These are phyloP conservation scores for Arabis hirsuta DNA, from an alignment of 345 rosid genomes.

Conservation along the genomic window DNA sequence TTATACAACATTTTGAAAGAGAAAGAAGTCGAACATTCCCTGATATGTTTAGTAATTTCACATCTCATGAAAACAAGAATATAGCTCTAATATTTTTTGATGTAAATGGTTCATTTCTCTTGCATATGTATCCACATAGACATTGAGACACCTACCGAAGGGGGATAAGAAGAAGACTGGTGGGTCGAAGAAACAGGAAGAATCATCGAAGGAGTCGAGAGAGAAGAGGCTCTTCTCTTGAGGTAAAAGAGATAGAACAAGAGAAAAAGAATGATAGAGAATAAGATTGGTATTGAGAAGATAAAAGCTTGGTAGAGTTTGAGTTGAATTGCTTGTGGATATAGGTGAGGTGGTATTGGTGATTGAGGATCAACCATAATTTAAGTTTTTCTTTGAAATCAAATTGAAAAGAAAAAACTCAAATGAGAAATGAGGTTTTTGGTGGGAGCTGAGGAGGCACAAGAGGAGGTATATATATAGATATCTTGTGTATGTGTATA, in stretches of 20 bases:
- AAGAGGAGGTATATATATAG: constrained; percentile 40
- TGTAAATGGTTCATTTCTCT: constrained; percentile 21
- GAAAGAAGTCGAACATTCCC: background rate
- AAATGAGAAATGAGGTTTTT: constrained; percentile 38
- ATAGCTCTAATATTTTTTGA: background rate
- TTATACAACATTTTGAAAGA: background rate
- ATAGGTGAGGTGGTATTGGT: constrained; percentile 67
- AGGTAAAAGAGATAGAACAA: constrained; percentile 93
- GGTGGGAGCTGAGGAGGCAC: constrained; percentile 33
- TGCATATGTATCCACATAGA: constrained; percentile 18
- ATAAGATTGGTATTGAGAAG: constrained; percentile 92
- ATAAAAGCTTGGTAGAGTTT: constrained; percentile 96
- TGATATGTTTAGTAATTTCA: constrained; percentile 6
- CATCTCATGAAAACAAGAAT: constrained; percentile 19
- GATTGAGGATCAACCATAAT: constrained; percentile 69
- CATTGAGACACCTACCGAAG: constrained; percentile 52
- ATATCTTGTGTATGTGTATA: constrained; percentile 27
- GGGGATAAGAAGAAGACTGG: constrained; percentile 49
- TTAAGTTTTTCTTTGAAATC: constrained; percentile 20
- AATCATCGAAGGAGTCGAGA: constrained; percentile 49
- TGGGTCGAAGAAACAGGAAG: constrained; percentile 53
- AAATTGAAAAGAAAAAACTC: constrained; percentile 2
- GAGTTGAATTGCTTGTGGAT: constrained; percentile 85
- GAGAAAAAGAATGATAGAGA: constrained; percentile 84
- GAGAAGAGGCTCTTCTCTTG: constrained; percentile 78